Conservation (phyloP, 257 asterid species). For the Salvia rosmarinus region DNA sequence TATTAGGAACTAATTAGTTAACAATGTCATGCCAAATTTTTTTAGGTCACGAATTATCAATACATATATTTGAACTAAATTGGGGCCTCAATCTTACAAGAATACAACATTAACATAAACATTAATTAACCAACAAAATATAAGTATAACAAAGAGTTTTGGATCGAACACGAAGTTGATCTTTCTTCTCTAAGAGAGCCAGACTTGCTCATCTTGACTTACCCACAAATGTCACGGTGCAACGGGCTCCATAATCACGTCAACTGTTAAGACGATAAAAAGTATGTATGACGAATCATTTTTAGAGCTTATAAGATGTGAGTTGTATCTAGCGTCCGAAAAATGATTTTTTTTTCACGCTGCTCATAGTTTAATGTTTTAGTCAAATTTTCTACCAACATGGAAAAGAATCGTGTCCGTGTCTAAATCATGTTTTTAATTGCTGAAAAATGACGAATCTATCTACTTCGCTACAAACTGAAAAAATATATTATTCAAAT, state of each 20-base stretch:
- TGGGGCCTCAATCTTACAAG: not conserved
- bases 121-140: slow-evolving; percentile 8
- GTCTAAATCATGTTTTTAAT: too few relatives aligned
- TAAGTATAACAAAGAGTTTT: slow-evolving; percentile 13
- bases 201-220: not conserved
- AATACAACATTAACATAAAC: slow-evolving; percentile 11
- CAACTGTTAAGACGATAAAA: slow-evolving; percentile 17
- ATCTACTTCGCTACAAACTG: too few relatives aligned
- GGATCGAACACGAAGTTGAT: not conserved
- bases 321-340: too few relatives aligned
- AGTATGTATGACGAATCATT: too few relatives aligned
- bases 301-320: too few relatives aligned
- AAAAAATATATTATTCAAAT: too few relatives aligned
- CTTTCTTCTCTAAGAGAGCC: not conserved
- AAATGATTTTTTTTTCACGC: too few relatives aligned
- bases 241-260: not conserved
- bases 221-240: not conserved
- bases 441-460: too few relatives aligned
- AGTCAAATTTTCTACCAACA: too few relatives aligned
- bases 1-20: slow-evolving; percentile 22
- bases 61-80: slow-evolving; percentile 12
- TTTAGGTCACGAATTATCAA: slow-evolving; percentile 15
- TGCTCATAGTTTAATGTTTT: too few relatives aligned
- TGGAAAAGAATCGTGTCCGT: too few relatives aligned
- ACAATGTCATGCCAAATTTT: not conserved